Evolutionary conservation across 148 eudicot species (phyloP).

Genomic region (Silene uniflora): DNA sequence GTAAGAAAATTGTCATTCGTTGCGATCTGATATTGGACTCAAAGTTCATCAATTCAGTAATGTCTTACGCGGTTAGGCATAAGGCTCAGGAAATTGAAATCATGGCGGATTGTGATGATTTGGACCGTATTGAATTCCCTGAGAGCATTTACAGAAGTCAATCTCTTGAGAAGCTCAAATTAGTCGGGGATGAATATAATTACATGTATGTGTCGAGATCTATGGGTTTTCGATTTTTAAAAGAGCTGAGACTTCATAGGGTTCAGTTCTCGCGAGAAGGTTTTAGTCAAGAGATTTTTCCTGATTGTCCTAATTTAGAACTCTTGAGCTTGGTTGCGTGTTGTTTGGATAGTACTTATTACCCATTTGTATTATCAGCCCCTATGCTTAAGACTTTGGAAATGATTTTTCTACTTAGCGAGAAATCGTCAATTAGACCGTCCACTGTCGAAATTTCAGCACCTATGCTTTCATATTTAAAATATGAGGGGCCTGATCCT

Average conservation of each 20-base stretch:
- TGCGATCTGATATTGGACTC: background rate
- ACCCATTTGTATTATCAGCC: background rate
- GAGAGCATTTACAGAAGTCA: background rate
- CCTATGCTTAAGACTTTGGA: conserved; percentile 8
- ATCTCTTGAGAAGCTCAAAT: background rate
- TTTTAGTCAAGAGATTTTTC: background rate
- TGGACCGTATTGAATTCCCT: background rate
- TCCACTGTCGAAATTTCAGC: background rate
- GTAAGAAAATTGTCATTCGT: background rate
- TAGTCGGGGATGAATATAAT: background rate
- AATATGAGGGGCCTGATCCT: background rate
- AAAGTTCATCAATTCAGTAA: background rate
- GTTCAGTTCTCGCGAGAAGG: background rate
- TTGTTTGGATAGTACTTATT: background rate
- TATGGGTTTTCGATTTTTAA: background rate
- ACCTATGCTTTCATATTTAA: conserved; percentile 6
- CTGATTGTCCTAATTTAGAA: background rate
- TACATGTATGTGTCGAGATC: background rate
- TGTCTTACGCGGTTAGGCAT: background rate
- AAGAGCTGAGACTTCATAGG: conserved; percentile 7
- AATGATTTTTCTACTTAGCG: background rate
- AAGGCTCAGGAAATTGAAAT: conserved; percentile 11
- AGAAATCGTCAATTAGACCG: background rate
- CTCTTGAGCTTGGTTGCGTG: background rate
- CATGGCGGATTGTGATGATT: background rate